Base-by-base conservation (phyloP, 495 filamentous ascomycete species). In the Pseudevernia furfuracea region DNA sequence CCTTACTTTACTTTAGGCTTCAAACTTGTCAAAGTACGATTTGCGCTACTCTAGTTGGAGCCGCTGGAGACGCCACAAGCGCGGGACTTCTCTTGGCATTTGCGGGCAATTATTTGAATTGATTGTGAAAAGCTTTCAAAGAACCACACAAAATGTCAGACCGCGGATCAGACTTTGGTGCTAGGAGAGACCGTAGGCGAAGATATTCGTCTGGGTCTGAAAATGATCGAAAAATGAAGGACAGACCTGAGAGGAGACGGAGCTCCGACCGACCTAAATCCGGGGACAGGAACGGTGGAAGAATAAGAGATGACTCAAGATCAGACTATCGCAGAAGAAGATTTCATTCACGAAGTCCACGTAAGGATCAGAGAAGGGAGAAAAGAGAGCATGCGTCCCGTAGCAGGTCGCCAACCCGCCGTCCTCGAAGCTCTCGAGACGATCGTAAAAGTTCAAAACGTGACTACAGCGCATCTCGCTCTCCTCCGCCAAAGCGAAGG, bases 391-490 rank as follows among this genome's bases (percentile, higher is more conserved):
- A 36, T 6, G 10, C 15, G 10, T 37, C 58, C n/a, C n/a, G 56
- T 10, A 64, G 75, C 56, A 63, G 60, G 46, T 72, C 71, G 21
- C 69, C 69, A 23, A 59, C 69, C 38, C 70, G 68, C 17, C 74
- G 28, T 28, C 53, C 23, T 14, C 60, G 62, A 60, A 68, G 60
- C 41, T 44, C 41, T 25, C 55, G 44, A 9, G 56, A 74, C 61
- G 68, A 74, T 43, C 73, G 70, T 48, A 65, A 70, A 56, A 66
- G 72, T 61, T 73, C 69, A 8, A 66, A 70, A 39, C 69, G 71
- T 64, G 68, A 68, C 23, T 72, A 75, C 39, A 70, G 70, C 59
- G 60, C 68, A 30, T 71, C 72, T 7, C 38, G 19, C 55, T 61
- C 65, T n/a, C 60, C 60, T 25, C 65, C 59, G 10, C 60, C 32